These are phyloP conservation scores for Septoria petroselini DNA, from an alignment of 2,329 filamentous ascomycete genomes.

Conservation along the genomic window DNA sequence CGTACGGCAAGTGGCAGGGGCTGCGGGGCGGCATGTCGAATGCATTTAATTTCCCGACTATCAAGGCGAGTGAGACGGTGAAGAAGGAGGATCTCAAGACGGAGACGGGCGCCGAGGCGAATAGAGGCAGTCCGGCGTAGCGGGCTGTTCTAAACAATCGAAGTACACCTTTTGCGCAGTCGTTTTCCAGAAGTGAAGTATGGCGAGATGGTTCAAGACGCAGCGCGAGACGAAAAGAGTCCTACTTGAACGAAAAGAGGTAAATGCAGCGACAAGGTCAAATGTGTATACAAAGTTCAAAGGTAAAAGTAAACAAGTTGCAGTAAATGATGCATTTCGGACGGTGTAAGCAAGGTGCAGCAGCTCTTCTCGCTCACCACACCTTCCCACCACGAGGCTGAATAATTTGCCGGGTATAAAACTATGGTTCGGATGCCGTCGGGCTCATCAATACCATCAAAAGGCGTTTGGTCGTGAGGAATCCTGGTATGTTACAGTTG, in stretches of 20 bases:
- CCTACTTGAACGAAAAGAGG: background rate
- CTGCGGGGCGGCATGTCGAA: conserved; percentile 64
- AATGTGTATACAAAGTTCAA: too few species aligned
- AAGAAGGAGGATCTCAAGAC: conserved; percentile 49
- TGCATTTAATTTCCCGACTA: conserved; percentile 60
- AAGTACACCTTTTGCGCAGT: too few species aligned
- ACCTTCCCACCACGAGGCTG: background rate
- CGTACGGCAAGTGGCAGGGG: conserved; percentile 60
- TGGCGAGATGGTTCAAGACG: too few species aligned
- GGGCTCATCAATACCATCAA: conserved; percentile 24
- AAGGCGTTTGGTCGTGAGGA: conserved; percentile 13
- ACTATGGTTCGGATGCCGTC: conserved; percentile 17
- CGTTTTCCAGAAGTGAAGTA: too few species aligned
- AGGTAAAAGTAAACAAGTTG: too few species aligned
- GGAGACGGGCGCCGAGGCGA: conserved; percentile 50
- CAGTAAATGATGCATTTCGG: background rate
- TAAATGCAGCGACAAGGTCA: too few species aligned
- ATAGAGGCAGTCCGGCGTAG: conserved; percentile 44
- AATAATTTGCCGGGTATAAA: background rate
- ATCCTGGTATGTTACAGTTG: conserved; percentile 16
- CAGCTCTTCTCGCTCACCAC: background rate
- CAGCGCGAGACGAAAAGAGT: too few species aligned
- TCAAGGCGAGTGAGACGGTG: conserved; percentile 57
- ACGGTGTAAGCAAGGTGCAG: background rate
- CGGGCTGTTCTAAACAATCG: too few species aligned